Conservation (phyloP, 1,284 basidiomycete genomes). For the Trametes sp. region DNA sequence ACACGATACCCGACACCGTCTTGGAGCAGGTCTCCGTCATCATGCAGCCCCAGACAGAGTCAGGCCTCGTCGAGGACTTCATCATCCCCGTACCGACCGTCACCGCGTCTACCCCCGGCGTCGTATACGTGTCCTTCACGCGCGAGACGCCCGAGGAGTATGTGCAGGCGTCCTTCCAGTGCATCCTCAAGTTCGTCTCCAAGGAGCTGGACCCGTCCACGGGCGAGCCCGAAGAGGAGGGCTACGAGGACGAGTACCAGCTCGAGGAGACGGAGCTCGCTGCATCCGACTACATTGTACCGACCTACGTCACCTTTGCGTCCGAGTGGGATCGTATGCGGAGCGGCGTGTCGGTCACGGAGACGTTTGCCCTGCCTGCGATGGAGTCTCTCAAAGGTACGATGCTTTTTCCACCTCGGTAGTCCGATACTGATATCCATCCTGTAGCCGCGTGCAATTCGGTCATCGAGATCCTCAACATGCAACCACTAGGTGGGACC, state of each 20-base stretch:
- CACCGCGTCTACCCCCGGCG: conserved; percentile 75
- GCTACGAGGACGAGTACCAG: conserved; percentile 99
- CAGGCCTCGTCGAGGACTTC: conserved; percentile 90
- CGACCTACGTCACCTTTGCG: conserved; percentile 90
- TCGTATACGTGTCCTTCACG: conserved; percentile 95
- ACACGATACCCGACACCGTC: conserved; percentile 98
- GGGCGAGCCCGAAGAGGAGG: conserved; percentile 97
- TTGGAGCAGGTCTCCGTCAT: conserved; percentile 96
- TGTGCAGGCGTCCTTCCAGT: conserved; percentile 87
- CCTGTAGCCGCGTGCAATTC: conserved; percentile 89
- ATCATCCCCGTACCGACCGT: conserved; percentile 88
- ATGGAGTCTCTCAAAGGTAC: conserved; percentile 94
- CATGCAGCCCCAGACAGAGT: conserved; percentile 83
- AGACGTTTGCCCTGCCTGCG: conserved; percentile 93
- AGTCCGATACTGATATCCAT: neutral
- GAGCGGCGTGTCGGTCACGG: conserved; percentile 78
- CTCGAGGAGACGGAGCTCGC: conserved; percentile 95
- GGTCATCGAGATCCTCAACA: conserved; percentile 92
- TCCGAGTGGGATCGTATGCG: conserved; percentile 95
- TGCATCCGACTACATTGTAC: conserved; percentile 94
- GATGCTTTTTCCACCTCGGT: conserved; percentile 35
- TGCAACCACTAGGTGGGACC: conserved; percentile 94
- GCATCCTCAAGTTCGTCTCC: conserved; percentile 95
- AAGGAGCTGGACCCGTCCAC: conserved; percentile 97
- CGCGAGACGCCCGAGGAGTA: conserved; percentile 82